phyloP scores from a whole-genome alignment of 768 basidiomycete species.

The Coprinopsis marcescibilis region DNA sequence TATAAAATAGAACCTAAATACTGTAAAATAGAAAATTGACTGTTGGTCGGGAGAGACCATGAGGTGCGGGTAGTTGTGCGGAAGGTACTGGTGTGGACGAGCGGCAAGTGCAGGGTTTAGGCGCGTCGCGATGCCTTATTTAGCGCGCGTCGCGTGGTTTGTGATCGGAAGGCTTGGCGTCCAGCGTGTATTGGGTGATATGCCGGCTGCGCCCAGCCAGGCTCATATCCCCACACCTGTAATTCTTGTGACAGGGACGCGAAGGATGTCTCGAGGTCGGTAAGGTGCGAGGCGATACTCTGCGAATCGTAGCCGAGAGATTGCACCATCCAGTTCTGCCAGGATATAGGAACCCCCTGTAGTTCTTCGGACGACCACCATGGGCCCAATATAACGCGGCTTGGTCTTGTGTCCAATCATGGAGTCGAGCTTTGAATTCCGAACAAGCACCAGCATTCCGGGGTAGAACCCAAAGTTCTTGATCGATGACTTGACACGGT shows the following conservation, averaged over 20 bases:
- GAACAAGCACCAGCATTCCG: slow-evolving; percentile 28
- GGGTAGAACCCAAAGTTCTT: slow-evolving; percentile 17
- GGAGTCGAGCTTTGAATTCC: slow-evolving; percentile 27
- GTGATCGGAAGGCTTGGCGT: too few relatives aligned
- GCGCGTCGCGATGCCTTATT: too few relatives aligned
- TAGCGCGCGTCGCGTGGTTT: too few relatives aligned
- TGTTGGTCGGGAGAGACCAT: too few relatives aligned
- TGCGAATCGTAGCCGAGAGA: slow-evolving; percentile 16
- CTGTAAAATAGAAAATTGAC: too few relatives aligned
- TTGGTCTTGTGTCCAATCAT: slow-evolving; percentile 24
- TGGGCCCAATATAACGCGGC: slow-evolving; percentile 34
- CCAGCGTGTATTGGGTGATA: too few relatives aligned
- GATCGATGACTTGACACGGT: slow-evolving; percentile 14
- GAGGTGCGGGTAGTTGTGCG: too few relatives aligned
- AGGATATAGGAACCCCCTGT: slow-evolving; percentile 26
- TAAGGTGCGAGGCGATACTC: slow-evolving; percentile 19
- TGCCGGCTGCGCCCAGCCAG: too few relatives aligned
- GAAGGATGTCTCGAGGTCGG: neutral
- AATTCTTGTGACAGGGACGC: neutral
- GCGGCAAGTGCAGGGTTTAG: too few relatives aligned
- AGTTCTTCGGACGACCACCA: slow-evolving; percentile 24
- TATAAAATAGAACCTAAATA: too few relatives aligned
- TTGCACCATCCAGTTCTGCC: slow-evolving; percentile 24
- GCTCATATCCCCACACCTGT: neutral
- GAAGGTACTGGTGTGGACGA: too few relatives aligned